Evolutionary conservation across 2,329 filamentous ascomycete genomes (phyloP).

Genomic region (Leptographium wingfieldii): DNA sequence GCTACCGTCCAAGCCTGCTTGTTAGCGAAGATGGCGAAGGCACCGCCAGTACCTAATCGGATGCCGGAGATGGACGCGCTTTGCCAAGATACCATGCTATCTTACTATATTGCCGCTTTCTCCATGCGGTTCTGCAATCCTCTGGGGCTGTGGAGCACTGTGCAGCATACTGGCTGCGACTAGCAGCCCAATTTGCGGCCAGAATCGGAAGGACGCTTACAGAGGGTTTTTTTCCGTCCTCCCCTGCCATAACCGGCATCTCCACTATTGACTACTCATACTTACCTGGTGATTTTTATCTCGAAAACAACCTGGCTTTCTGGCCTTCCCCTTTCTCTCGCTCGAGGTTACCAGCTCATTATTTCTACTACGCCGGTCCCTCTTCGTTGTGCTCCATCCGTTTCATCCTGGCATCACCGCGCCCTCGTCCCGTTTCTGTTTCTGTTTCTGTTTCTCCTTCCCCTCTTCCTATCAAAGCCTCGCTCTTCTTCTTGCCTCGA

Average conservation of each 20-base stretch:
- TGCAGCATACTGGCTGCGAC: neutral
- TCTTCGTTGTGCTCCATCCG: neutral
- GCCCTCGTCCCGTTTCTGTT: neutral
- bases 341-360: neutral
- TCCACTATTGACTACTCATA: neutral
- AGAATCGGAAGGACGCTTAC: slow-evolving; percentile 3
- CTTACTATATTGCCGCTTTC: no score
- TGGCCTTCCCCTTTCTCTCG: neutral
- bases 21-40: no score
- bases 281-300: neutral
- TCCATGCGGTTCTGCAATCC: neutral
- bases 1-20: no score
- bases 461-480: neutral
- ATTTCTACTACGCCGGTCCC: neutral
- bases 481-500: neutral
- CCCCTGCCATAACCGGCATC: neutral
- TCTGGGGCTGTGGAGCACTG: neutral
- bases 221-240: neutral
- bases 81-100: no score
- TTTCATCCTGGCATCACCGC: neutral
- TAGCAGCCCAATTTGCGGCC: neutral
- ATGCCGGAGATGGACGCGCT: neutral
- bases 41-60: neutral
- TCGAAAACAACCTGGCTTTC: neutral
- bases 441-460: neutral